Base-by-base conservation (phyloP, 2,329 filamentous ascomycete species). In the Ceratocystis colombiana region DNA sequence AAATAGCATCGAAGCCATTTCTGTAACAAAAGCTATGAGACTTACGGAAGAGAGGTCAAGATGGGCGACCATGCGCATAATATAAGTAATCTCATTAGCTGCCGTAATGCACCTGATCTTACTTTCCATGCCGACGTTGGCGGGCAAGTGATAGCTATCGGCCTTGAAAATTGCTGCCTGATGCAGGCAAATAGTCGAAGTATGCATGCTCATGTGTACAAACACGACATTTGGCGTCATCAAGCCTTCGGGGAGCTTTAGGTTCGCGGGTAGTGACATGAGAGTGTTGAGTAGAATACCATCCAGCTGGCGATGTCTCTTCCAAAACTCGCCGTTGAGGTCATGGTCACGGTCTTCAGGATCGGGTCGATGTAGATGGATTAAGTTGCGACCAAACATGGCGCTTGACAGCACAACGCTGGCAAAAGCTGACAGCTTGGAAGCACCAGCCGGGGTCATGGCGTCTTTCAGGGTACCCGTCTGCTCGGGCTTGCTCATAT, bases 91-190 rank as follows among this genome's bases (percentile, higher is more conserved):
- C 73, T 96, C 92, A 67, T 92, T 91, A 33, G 94, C 94, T 12
- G 93, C 91, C 25, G 91, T 91, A 68, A 97, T 90, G 72, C 94
- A 97, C 68, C 94, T 84, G 15, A 94, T 84, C 75, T 96, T 96
- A 75, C 92, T 96, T 73, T 97, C 93, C 1, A 88, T 85, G 69
- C 89, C 87, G 61, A 96, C 87, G 20, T 88, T 86, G 1, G 82
- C 78, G 0, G 90, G 86, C 68, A 96, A 78, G 64, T 85, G 84
- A 75, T 96, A 88, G 76, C 91, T 94, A 72, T 97, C 93, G 0
- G 92, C 91, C 74, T 96, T 97, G 81, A 93, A 96, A 22, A 99
- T 97, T 30, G 94, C 94, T 1, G 93, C 94, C 77, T 99, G 94
- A 72, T 99, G 94, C n/a, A 99, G 79, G 74, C 93, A 97, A 65